Conservation (phyloP, 2,329 filamentous ascomycete species). For the Phialophora chinensis region DNA sequence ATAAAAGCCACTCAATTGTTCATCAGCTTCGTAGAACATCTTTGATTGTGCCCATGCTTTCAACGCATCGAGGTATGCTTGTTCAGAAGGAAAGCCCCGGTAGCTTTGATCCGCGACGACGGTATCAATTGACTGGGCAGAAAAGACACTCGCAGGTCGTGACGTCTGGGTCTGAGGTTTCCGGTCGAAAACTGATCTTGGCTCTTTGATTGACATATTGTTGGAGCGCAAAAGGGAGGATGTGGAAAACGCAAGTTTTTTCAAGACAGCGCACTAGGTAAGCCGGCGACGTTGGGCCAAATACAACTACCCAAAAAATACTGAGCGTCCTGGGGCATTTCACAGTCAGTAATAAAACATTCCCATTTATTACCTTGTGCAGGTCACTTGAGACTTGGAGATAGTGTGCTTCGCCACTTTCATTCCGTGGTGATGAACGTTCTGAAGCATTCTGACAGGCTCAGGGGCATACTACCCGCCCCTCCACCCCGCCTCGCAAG, state of each 20-base stretch:
- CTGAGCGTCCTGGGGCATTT: neutral
- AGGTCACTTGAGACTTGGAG: neutral
- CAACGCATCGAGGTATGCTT: constrained; percentile 32
- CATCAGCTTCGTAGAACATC: constrained; percentile 26
- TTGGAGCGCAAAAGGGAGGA: neutral
- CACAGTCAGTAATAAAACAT: neutral
- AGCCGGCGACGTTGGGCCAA: neutral
- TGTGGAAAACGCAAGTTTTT: neutral
- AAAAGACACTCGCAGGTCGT: constrained; percentile 51
- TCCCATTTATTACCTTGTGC: neutral
- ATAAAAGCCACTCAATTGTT: constrained; percentile 32
- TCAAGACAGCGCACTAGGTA: neutral
- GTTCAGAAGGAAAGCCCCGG: constrained; percentile 31
- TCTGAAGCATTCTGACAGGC: neutral
- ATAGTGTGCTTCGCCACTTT: neutral
- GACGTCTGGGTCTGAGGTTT: constrained; percentile 27
- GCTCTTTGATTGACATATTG: constrained; percentile 19
- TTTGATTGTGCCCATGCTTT: constrained; percentile 31
- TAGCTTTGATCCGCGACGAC: constrained; percentile 31
- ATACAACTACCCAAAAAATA: neutral
- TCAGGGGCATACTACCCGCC: neutral
- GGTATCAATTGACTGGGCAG: constrained; percentile 59
- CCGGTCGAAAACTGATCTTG: constrained; percentile 13
- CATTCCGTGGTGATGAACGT: neutral
- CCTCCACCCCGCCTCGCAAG: constrained; percentile 8